Percentiles rank a stretch among this genome's conserved stretches.
phyloP scores from a whole-genome alignment of 2,329 filamentous ascomycete genomes.

The Anisogramma anomala region DNA sequence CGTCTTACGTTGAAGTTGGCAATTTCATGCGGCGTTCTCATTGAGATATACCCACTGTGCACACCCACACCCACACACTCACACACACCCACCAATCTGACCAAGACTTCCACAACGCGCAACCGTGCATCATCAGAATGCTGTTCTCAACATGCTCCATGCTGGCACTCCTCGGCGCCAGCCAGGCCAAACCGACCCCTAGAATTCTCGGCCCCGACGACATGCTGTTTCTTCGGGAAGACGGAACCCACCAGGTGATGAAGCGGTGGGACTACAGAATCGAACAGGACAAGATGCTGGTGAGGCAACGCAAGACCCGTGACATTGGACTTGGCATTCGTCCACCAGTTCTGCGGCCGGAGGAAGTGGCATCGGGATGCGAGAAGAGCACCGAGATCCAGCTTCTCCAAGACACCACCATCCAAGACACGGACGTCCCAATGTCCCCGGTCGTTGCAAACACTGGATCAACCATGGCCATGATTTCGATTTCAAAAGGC shows the following conservation, averaged over 20 bases:
- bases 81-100: no score
- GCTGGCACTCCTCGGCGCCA: slow-evolving; percentile 5
- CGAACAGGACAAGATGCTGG: slow-evolving; percentile 12
- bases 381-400: slow-evolving; percentile 18
- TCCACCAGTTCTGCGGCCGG: not conserved
- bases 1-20: no score
- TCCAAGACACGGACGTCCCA: slow-evolving; percentile 28
- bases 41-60: no score
- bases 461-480: slow-evolving; percentile 17
- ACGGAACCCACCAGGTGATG: slow-evolving; percentile 19
- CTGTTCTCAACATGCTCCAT: not conserved
- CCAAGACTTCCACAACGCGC: no score
- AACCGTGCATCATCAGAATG: not conserved
- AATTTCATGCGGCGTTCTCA: no score
- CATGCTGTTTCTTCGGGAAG: slow-evolving; percentile 18
- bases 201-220: slow-evolving; percentile 16
- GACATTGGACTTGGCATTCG: not conserved
- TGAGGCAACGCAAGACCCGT: slow-evolving; percentile 1
- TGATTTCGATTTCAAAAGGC: slow-evolving; percentile 23
- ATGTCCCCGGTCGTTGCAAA: slow-evolving; percentile 26
- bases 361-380: slow-evolving; percentile 16
- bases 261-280: slow-evolving; percentile 19
- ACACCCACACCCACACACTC: no score
- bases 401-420: slow-evolving; percentile 19
- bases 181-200: slow-evolving; percentile 4